Evolutionary conservation across 352 stramenopile species (phyloP), one percentile per base, ranked within the genome.

Genomic region (Globisporangium perplexum): DNA sequence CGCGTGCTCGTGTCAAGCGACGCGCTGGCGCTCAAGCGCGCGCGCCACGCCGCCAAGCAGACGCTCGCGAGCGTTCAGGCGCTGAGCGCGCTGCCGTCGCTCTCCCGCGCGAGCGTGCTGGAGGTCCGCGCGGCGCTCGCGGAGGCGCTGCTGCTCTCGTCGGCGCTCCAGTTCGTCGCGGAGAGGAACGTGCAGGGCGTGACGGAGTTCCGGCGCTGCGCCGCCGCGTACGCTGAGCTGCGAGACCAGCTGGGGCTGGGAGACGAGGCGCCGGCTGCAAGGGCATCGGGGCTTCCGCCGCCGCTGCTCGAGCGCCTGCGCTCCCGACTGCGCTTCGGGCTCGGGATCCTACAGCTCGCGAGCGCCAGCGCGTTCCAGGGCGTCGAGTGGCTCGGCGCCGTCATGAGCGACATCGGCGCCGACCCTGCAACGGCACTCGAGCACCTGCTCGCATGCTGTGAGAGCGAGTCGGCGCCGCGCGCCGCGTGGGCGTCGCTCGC

Each of bases 1-100:
- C 68, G 71, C 3, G 71, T 76, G 20, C 15, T 81, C 24, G 50
- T 70, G 22, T 81, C 71, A 20, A 72, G 74, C 28, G 71, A 81
- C 36, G 15, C 47, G 30, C 48, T 71, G 12, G 60, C 66, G 5
- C 8, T 59, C 1, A 68, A 67, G 14, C 58, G 63, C 14, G 68
- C 71, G 3, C 57, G 60, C 3, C 41, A 53, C 2, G 41, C 28
- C 3, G 68, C 57, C 7, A 66, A 53, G 3, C 65, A 66, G 33
- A 53, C 66, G 7, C 65, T 69, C 18, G 22, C 12, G 36, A 69
- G 62, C 63, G 50, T 80, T 14, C 59, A 77, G 24, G 47, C 15
- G 18, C 20, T 80, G 20, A 41, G 38, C 6, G 71, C 66, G 7
- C 50, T 80, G 7, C 20, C 64, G 14, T 70, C 68, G 8, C 53